A percentile compares a stretch with the other conserved stretches of the same genome.
Conservation (phyloP, 176 grass and related monocot species). For the Oryza brachyantha region DNA sequence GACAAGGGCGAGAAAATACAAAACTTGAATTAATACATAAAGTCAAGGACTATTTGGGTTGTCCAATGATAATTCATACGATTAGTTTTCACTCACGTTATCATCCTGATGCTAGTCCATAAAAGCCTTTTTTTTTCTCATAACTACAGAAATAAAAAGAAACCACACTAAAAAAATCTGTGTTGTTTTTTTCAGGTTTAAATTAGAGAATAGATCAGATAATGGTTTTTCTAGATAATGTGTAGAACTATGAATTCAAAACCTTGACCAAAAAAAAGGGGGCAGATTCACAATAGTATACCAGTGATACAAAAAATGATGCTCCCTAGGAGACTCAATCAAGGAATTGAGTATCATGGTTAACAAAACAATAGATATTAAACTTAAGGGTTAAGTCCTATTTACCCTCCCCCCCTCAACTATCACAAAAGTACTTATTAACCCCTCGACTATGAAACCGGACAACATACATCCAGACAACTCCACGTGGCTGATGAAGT, state of each 20-base stretch:
- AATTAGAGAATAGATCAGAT: not conserved
- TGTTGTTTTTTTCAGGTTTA: slow-evolving; percentile 14
- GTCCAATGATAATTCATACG: not conserved
- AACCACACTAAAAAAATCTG: not conserved
- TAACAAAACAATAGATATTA: not conserved
- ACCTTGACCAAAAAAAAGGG: not conserved
- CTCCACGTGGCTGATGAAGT: too few relatives aligned
- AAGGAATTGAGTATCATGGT: not conserved
- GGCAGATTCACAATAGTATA: not conserved
- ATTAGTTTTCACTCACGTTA: slow-evolving; percentile 1
- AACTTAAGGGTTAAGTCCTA: too few relatives aligned
- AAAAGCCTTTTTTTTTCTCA: not conserved
- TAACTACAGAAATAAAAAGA: not conserved
- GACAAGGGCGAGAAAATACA: not conserved
- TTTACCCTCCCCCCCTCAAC: too few relatives aligned
- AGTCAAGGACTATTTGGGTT: not conserved
- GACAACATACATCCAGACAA: too few relatives aligned
- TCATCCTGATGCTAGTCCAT: not conserved
- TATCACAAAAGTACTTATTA: too few relatives aligned
- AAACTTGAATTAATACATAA: slow-evolving; percentile 8
- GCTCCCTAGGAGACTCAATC: not conserved
- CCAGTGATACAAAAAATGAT: slow-evolving; percentile 2
- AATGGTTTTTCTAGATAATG: not conserved
- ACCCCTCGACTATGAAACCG: too few relatives aligned
- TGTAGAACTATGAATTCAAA: not conserved